A percentile compares a stretch with the other conserved stretches of the same genome.
These are phyloP conservation scores for Suhomyces prunicola DNA, from an alignment of 805 yeast genomes.

Conservation along the genomic window DNA sequence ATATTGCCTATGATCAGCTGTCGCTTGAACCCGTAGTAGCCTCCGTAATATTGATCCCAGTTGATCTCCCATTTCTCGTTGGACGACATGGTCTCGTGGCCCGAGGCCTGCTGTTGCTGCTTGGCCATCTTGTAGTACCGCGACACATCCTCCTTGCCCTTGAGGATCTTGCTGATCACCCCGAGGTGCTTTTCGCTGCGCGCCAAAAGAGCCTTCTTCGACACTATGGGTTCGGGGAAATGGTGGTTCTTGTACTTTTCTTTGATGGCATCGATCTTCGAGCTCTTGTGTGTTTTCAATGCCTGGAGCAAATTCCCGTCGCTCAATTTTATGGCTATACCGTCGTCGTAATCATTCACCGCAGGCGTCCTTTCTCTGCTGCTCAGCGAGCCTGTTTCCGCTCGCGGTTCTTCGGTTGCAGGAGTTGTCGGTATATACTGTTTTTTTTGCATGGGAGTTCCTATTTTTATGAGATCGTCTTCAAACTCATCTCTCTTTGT, in stretches of 20 bases:
- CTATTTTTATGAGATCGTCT: neutral
- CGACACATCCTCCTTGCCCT: slow-evolving; percentile 43
- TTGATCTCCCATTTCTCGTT: slow-evolving; percentile 46
- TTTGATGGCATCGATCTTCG: slow-evolving; percentile 11
- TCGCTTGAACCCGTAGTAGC: slow-evolving; percentile 59
- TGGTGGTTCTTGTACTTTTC: slow-evolving; percentile 12
- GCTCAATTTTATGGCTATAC: slow-evolving; percentile 6
- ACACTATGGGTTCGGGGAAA: slow-evolving; percentile 28
- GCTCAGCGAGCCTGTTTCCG: neutral
- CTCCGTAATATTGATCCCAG: slow-evolving; percentile 48
- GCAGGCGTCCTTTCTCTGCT: neutral
- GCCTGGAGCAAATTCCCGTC: slow-evolving; percentile 14
- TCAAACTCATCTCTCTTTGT: slow-evolving; percentile 1
- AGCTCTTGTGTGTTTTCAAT: slow-evolving; percentile 11
- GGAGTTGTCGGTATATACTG: neutral
- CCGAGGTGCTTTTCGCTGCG: slow-evolving; percentile 27
- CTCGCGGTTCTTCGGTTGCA: neutral
- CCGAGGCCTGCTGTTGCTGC: slow-evolving; percentile 34
- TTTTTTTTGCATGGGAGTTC: neutral
- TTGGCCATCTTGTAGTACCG: slow-evolving; percentile 51
- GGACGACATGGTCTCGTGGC: slow-evolving; percentile 42
- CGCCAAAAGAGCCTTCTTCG: slow-evolving; percentile 25
- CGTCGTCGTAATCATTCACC: slow-evolving; percentile 3
- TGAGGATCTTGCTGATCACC: slow-evolving; percentile 38
- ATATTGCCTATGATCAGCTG: slow-evolving; percentile 48